phyloP scores from a whole-genome alignment of 1,284 basidiomycete species.

The Lentinus polychrous region DNA sequence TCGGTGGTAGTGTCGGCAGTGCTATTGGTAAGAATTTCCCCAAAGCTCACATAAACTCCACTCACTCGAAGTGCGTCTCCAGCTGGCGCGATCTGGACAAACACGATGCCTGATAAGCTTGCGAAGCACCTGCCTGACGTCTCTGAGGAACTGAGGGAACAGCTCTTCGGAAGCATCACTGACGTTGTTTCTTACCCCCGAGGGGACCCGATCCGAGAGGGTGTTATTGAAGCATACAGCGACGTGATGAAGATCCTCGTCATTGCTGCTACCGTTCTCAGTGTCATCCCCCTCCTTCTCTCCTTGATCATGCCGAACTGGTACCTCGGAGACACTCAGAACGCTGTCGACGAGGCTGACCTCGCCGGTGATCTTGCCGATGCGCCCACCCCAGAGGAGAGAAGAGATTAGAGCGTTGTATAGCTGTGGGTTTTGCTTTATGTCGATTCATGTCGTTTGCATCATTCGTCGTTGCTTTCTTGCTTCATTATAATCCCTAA shows the following conservation, averaged over 20 bases:
- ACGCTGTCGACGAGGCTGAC: conserved; percentile 20
- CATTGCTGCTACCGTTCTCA: conserved; percentile 30
- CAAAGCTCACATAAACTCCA: background rate
- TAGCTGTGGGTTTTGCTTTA: too few species aligned
- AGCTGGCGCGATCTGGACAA: conserved; percentile 57
- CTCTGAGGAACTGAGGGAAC: conserved; percentile 26
- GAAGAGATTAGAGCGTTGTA: background rate
- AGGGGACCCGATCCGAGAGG: conserved; percentile 48
- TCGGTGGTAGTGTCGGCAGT: conserved; percentile 68
- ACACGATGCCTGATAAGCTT: conserved; percentile 54
- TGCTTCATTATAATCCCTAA: too few species aligned
- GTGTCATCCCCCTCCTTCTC: conserved; percentile 20
- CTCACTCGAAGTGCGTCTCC: background rate
- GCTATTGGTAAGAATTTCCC: conserved; percentile 39
- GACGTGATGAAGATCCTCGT: conserved; percentile 50
- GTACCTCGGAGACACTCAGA: conserved; percentile 24
- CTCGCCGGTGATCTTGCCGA: conserved; percentile 14
- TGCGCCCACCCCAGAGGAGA: background rate
- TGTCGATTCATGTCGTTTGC: too few species aligned
- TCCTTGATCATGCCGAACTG: conserved; percentile 24
- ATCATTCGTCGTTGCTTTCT: too few species aligned
- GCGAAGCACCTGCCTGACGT: conserved; percentile 43
- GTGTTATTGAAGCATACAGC: conserved; percentile 51
- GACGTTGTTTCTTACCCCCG: conserved; percentile 37
- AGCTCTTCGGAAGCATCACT: conserved; percentile 47